Base-by-base conservation (phyloP, 2,329 filamentous ascomycete genomes). In the Ramichloridium luteum region DNA sequence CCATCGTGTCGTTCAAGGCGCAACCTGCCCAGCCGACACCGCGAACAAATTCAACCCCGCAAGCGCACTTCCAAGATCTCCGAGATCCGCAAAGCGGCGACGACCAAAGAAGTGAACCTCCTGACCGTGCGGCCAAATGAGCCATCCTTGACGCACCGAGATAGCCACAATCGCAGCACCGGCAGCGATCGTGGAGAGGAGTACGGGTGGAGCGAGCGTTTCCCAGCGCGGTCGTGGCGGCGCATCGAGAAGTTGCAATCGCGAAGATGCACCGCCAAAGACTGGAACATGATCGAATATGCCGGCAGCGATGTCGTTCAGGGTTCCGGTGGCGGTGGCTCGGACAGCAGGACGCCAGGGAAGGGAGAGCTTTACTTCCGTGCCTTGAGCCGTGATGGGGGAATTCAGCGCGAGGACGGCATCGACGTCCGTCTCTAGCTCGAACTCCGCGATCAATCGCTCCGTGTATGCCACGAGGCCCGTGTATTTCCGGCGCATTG, bases 401-500 rank as follows among this genome's bases (percentile, higher is more conserved):
- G 28, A 35, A 8, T 28, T 34, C 22, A 47, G 30, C 11, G 34
- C 37, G 17, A 49, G 30, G 12, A 47, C 43, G 11, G 44, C 39
- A 2, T 49, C 42, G 4, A 41, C 43, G 8, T 46, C 34, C 4
- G 52, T 44, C 16, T 32, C 32, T 18, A 55, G 28, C 3, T 14
- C 20, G 4, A 52, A 25, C 13, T 33, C 34, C 11, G 32, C 28
- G n/a, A n/a, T n/a, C 32, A 63, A 35, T 13, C 54, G 50, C 14
- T 47, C 45, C n/a, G 57, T 48, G 31, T 63, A 66, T 6, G 36
- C 44, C 4, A 44, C 46, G 18, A 66, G 47, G 23, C 46, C 49
- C 12, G 53, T 52, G 38, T 59, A 62, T 35, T 72, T 69, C 13
- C 53, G 55, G 33, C 59, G 53, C 48, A 81, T 63, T 1, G 67